These are phyloP conservation scores for Leccinum fallax DNA, from an alignment of 1,284 basidiomycete genomes.

Conservation along the genomic window DNA sequence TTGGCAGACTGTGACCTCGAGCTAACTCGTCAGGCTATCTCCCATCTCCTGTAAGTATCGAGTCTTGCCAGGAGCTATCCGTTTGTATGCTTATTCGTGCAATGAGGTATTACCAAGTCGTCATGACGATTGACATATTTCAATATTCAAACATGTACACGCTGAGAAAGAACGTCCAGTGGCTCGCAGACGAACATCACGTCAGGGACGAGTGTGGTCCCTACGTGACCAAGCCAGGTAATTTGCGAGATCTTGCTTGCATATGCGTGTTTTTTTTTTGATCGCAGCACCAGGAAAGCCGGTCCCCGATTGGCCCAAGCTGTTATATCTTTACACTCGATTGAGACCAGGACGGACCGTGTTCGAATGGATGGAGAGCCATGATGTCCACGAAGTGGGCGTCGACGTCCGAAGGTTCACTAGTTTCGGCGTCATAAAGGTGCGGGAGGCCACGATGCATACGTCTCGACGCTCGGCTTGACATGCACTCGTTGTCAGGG, in stretches of 20 bases:
- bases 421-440: slow-evolving; percentile 99
- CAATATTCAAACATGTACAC: slow-evolving; percentile 99
- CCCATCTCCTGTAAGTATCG: slow-evolving; percentile 81
- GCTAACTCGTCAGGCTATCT: slow-evolving; percentile 85
- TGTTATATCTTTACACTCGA: slow-evolving; percentile 85
- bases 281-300: slow-evolving; percentile 42
- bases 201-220: slow-evolving; percentile 87
- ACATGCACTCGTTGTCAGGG: slow-evolving; percentile 51
- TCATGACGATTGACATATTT: slow-evolving; percentile 96
- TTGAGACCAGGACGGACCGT: slow-evolving; percentile 86
- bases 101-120: slow-evolving; percentile 88
- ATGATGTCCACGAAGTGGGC: slow-evolving; percentile 70
- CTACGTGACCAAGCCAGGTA: slow-evolving; percentile 83
- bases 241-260: slow-evolving; percentile 3
- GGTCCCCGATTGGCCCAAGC: slow-evolving; percentile 79
- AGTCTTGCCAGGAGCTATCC: not conserved
- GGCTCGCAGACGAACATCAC: slow-evolving; percentile 80
- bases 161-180: slow-evolving; percentile 80
- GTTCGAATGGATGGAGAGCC: slow-evolving; percentile 86
- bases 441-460: slow-evolving; percentile 24
- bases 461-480: slow-evolving; percentile 1
- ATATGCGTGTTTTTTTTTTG: slow-evolving; percentile 7
- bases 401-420: slow-evolving; percentile 94
- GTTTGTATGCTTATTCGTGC: slow-evolving; percentile 7
- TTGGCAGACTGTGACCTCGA: slow-evolving; percentile 89